A percentile compares a stretch with the other conserved stretches of the same genome.
These are phyloP conservation scores for Dendrocalamus sinicus DNA, from an alignment of 176 grass and related monocot genomes.

Conservation along the genomic window DNA sequence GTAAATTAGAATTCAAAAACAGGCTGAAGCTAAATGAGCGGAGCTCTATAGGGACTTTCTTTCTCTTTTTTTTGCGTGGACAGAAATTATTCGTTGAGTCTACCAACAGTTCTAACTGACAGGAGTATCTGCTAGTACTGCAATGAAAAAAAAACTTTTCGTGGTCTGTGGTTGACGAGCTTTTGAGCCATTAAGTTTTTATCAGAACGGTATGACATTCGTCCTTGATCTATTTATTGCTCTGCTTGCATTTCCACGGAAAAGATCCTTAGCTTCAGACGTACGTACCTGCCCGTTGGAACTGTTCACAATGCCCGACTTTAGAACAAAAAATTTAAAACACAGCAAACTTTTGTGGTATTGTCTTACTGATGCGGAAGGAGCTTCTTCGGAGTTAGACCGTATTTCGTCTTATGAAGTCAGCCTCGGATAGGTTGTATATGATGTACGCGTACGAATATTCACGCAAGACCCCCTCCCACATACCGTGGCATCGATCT, in stretches of 20 bases:
- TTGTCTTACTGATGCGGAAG: not conserved
- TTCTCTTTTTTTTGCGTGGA: not conserved
- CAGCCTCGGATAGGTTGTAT: too few relatives aligned
- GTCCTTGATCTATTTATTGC: conserved; percentile 42
- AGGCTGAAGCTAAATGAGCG: too few relatives aligned
- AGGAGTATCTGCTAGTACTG: not conserved
- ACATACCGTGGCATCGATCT: too few relatives aligned
- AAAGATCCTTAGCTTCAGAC: conserved; percentile 18
- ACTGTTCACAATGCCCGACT: not conserved
- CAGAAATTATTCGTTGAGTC: not conserved
- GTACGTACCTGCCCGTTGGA: conserved; percentile 19
- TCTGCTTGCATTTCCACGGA: not conserved
- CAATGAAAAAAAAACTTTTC: not conserved
- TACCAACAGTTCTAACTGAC: not conserved
- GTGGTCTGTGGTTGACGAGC: not conserved
- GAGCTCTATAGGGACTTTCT: too few relatives aligned
- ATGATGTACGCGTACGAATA: too few relatives aligned
- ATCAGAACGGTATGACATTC: conserved; percentile 7
- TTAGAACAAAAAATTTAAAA: conserved; percentile 16
- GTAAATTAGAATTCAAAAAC: too few relatives aligned
- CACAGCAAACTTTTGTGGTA: not conserved
- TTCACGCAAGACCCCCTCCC: too few relatives aligned
- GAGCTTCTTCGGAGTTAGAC: too few relatives aligned
- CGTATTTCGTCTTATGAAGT: too few relatives aligned
- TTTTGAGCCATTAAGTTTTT: not conserved